A percentile compares a stretch with the other conserved stretches of the same genome.
Conservation (phyloP, 768 basidiomycete species). For the Aureoboletus auriporus region DNA sequence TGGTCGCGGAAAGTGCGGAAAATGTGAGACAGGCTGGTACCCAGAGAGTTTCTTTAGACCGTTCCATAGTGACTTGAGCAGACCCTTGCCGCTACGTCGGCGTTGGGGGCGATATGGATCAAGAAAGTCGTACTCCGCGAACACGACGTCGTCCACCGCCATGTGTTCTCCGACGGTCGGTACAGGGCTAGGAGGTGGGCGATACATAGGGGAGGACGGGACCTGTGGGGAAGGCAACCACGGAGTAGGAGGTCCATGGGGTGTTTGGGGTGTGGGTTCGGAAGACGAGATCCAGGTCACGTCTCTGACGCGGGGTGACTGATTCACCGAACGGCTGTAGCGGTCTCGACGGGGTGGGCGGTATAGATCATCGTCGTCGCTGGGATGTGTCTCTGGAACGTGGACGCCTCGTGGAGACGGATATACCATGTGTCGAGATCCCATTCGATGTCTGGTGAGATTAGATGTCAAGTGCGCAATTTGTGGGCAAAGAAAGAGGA, state of each 20-base stretch:
- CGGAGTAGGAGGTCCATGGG: background rate
- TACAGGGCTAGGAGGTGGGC: constrained; percentile 20
- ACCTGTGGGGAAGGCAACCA: constrained; percentile 1
- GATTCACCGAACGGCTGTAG: constrained; percentile 16
- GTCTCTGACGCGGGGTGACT: constrained; percentile 21
- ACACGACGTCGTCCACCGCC: constrained; percentile 18
- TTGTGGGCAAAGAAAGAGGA: no score
- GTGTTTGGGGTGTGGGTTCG: constrained; percentile 13
- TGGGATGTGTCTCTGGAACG: constrained; percentile 14
- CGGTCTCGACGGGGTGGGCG: constrained; percentile 15
- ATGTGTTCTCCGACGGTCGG: constrained; percentile 29
- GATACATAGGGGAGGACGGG: constrained; percentile 11
- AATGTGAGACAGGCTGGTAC: constrained; percentile 1
- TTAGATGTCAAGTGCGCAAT: no score
- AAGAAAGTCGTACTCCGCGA: background rate
- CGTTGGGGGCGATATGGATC: constrained; percentile 9
- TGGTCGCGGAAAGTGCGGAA: constrained; percentile 2
- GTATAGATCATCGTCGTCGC: constrained; percentile 9
- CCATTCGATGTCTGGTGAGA: constrained; percentile 11
- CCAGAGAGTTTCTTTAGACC: constrained; percentile 31
- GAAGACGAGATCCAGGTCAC: constrained; percentile 22
- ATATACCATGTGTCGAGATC: constrained; percentile 19
- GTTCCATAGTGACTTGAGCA: constrained; percentile 30
- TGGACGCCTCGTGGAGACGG: constrained; percentile 23
- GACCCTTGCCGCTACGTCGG: constrained; percentile 7